Evolutionary conservation across 208 protist genomes (phyloP), one percentile per base, ranked within the genome.

Genomic region (Crithidia fasciculata): DNA sequence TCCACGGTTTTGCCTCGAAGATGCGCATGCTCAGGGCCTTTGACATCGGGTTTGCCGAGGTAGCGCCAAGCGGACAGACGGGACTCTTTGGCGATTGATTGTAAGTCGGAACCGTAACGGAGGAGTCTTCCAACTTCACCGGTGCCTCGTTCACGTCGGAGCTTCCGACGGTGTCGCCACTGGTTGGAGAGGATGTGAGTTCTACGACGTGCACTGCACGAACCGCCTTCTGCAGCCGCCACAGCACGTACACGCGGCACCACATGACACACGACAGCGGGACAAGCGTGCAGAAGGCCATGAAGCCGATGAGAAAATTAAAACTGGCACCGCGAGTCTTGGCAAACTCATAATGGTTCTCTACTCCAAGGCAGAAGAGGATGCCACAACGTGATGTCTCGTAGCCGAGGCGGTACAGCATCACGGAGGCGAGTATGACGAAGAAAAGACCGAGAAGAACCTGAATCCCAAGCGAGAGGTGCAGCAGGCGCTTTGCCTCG

Each of bases 321-420:
- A 83, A 81, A 6, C 47, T 70, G 18, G 64, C 39, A 8, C 82
- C 82, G 19, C 73, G 69, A 8, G 45, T 47, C 16, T 57, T 55
- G 50, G 44, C 39, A 7, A 74, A 55, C 1, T 41, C 57, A 28
- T 28, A 18, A 37, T 78, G 65, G 1, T 71, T 74, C 36, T 53
- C 36, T 37, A 56, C 70, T 36, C 71, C 69, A n/a, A 81, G 55
- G 61, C 76, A 82, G 71, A 86, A 83, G 41, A 86, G 36, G n/a
- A 61, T 69, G n/a, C 67, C 56, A 44, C 81, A 86, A 49, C 60
- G 28, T 40, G 72, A 59, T 45, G 73, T 73, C 41, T 77, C 70
- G 4, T 28, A 44, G 45, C 81, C 76, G 66, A 74, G 79, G 72
- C 60, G 61, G 8, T 18, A 36, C n/a, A 64, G 52, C n/a, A 61